A percentile compares a stretch with the other conserved stretches of the same genome.
Evolutionary conservation across 2,329 filamentous ascomycete genomes (phyloP).

Genomic region (Sporothrix curviconia): DNA sequence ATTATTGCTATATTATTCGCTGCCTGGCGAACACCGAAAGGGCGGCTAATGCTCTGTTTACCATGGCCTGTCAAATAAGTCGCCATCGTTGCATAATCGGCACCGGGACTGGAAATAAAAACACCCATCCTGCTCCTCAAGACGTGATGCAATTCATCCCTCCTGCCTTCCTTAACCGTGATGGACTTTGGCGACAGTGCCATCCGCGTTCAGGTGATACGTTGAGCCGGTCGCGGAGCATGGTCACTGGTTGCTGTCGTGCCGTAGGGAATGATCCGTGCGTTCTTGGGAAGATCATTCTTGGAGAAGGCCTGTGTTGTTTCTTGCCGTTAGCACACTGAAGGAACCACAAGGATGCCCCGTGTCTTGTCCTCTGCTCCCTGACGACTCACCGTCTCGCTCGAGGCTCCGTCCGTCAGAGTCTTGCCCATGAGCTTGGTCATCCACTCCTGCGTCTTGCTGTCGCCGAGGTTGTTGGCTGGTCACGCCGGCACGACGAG

Average conservation of each 20-base stretch:
- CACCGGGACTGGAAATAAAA: too few relatives aligned
- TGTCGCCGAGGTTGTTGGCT: constrained; percentile 33
- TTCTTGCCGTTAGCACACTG: neutral
- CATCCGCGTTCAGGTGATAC: constrained; percentile 54
- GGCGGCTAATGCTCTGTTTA: neutral
- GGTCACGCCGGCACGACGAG: constrained; percentile 56
- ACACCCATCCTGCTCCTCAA: too few relatives aligned
- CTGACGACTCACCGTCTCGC: constrained; percentile 47
- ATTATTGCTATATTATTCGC: too few relatives aligned
- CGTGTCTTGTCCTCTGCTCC: too few relatives aligned
- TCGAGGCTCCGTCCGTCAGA: constrained; percentile 43
- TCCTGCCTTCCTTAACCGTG: constrained; percentile 45
- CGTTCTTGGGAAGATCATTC: constrained; percentile 50
- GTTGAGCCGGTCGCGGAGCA: constrained; percentile 48
- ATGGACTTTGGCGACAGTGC: constrained; percentile 52
- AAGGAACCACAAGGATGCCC: too few relatives aligned
- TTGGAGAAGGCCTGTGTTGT: constrained; percentile 50
- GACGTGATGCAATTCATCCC: too few relatives aligned
- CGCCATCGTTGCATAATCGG: too few relatives aligned
- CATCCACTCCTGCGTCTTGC: constrained; percentile 51
- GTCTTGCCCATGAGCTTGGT: constrained; percentile 60
- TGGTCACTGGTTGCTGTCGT: constrained; percentile 54
- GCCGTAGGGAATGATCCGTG: constrained; percentile 51
- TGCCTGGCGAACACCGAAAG: too few relatives aligned
- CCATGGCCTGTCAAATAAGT: too few relatives aligned